Base-by-base conservation (phyloP, 129 eudicot genomes). In the Helianthus tuberosus region DNA sequence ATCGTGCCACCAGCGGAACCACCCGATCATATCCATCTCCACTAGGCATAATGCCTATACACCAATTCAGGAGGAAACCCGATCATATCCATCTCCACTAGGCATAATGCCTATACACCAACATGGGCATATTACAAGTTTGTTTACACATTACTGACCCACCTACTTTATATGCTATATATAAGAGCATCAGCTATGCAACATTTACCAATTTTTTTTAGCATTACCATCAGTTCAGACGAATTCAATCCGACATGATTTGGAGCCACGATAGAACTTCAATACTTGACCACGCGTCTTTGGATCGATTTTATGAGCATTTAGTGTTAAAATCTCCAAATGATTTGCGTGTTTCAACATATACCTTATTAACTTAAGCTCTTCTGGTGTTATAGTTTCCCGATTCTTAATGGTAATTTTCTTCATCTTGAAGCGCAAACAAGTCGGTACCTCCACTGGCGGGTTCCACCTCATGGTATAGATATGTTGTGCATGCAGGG, bases 381-480 rank as follows among this genome's bases (percentile, higher is more conserved):
- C 80, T 11, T 59, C 68, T 25, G 50, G 75, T 2, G 67, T 54
- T 13, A 76, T 2, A 11, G 66, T 27, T 68, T 46, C 68, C 1
- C n/a, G 49, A 23, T 59, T 76, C 55, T 6, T 29, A 17, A 76
- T 46, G 44, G 8, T 32, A 3, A 76, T 47, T 76, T 67, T 27
- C 53, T 20, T 68, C 59, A 76, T 27, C 68, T 44, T 68, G 11
- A 5, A 32, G 35, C 27, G 69, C 62, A 76, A 29, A 66, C 80
- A 76, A 76, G 41, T 20, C 25, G 75, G 80, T 20, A 49, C 62
- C n/a, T 57, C 51, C 68, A 11, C n/a, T 46, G 69, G 75, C 46
- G 68, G 69, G 69, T 27, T 36, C 75, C 75, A 58, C 4, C 43
- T 35, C 63, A 17, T 47, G 53, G 11, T 67, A 44, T 25, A n/a